Conservation (phyloP, 805 yeast species). For the Yamadazyma insecticola region DNA sequence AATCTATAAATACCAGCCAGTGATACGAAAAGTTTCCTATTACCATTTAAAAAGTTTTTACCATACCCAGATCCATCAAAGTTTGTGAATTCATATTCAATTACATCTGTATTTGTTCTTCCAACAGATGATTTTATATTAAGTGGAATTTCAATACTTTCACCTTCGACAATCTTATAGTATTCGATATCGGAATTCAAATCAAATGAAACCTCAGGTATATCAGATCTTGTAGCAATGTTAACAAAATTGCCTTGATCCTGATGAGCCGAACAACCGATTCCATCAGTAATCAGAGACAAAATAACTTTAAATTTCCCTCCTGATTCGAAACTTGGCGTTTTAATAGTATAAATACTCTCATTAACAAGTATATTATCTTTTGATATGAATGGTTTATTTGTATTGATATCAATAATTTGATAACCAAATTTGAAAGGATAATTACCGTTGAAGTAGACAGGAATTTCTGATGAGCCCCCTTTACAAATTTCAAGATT, state of each 20-base stretch:
- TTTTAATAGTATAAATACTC: slow-evolving; percentile 27
- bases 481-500: slow-evolving; percentile 26
- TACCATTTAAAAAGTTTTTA: too few species aligned
- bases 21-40: too few species aligned
- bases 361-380: slow-evolving; percentile 1
- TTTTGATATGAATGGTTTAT: slow-evolving; percentile 1
- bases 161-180: slow-evolving; percentile 58
- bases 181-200: slow-evolving; percentile 12
- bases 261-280: slow-evolving; percentile 67
- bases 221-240: slow-evolving; percentile 64
- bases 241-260: slow-evolving; percentile 49
- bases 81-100: slow-evolving; percentile 27
- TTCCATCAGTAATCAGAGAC: slow-evolving; percentile 65
- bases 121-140: slow-evolving; percentile 29
- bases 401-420: slow-evolving; percentile 43
- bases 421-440: slow-evolving; percentile 75
- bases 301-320: slow-evolving; percentile 69
- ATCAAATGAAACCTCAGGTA: slow-evolving; percentile 47
- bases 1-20: slow-evolving; percentile 31
- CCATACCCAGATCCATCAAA: slow-evolving; percentile 2
- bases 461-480: slow-evolving; percentile 36
- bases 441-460: slow-evolving; percentile 68
- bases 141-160: slow-evolving; percentile 52
- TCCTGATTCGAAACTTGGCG: slow-evolving; percentile 57
- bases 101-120: slow-evolving; percentile 20